Base-by-base conservation (phyloP, 2,329 filamentous ascomycete species). In the Ceratocystiopsis sp. region DNA sequence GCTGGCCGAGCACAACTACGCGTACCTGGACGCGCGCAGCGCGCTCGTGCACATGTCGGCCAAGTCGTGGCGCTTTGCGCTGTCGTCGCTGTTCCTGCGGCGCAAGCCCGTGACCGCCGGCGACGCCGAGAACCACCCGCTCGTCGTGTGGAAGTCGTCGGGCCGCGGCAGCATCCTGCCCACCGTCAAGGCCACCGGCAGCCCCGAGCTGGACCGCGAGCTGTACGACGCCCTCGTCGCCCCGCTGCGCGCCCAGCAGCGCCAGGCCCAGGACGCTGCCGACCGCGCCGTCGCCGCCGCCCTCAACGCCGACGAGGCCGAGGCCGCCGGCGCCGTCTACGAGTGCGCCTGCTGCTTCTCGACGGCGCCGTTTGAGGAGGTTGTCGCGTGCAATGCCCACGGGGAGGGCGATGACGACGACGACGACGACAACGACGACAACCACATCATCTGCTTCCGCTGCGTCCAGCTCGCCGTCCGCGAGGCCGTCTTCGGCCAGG, bases 401-500 rank as follows among this genome's bases (percentile, higher is more conserved):
- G 38, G 37, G 5, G 21, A 16, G 13, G 35, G 13, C 25, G 13
- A 10, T 2, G 29, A 19, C 15, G 36, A 21, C 16, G 18, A 18
- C 16, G 35, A 37, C 17, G 17, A 8, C 17, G 29, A 34, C n/a
- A 35, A 13, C 14, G 16, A 17, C 25, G n/a, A 3, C 35, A 15
- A 39, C 3, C 84, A 91, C 60, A 72, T 83, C 55, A 68, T 89
- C 43, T 91, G 84, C 61, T 79, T 87, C 60, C 73, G 74, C 38
- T 96, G 91, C 59, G 78, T 96, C 41, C 79, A 80, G 49, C 76
- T 81, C 50, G 80, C 86, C 12, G 71, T 89, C 46, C 81, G 80
- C 41, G 89, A 96, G 57, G 86, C 87, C 2, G 65, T 96, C 0
- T 96, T 93, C 56, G 91, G 91, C 0, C 91, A 96, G 58, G 84